These are phyloP conservation scores for Beauveria sp. DNA, from an alignment of 2,329 filamentous ascomycete genomes.

Conservation along the genomic window DNA sequence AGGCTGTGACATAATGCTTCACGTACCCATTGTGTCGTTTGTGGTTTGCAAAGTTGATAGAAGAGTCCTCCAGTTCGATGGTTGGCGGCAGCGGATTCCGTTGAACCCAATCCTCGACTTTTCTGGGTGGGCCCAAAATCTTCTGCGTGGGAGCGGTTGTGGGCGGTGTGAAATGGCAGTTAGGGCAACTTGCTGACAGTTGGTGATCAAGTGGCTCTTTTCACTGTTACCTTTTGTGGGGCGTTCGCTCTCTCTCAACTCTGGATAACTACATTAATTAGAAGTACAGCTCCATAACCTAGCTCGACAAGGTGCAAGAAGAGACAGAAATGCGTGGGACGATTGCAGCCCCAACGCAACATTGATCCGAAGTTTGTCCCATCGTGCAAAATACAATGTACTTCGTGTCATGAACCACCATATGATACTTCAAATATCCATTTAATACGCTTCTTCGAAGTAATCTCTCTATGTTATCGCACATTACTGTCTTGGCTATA, in stretches of 20 bases:
- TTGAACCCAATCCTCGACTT: constrained; percentile 14
- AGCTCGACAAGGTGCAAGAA: too few relatives aligned
- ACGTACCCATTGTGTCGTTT: constrained; percentile 56
- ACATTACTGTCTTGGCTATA: background rate
- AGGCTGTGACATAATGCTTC: constrained; percentile 31
- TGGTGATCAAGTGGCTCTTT: background rate
- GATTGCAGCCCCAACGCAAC: too few relatives aligned
- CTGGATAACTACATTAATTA: background rate
- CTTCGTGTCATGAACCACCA: background rate
- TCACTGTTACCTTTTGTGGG: too few relatives aligned
- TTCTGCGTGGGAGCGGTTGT: background rate
- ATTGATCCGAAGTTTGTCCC: too few relatives aligned
- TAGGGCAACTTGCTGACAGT: constrained; percentile 26
- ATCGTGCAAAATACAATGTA: too few relatives aligned
- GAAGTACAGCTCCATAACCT: too few relatives aligned
- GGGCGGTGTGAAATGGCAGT: constrained; percentile 39
- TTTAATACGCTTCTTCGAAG: background rate
- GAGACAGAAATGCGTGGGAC: too few relatives aligned
- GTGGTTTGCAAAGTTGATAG: constrained; percentile 18
- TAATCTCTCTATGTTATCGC: background rate
- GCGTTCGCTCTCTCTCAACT: background rate
- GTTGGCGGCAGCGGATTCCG: constrained; percentile 27
- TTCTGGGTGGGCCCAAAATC: constrained; percentile 16
- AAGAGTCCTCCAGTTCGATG: constrained; percentile 22
- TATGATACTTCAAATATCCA: background rate